phyloP scores from a whole-genome alignment of 148 eudicot genomes.

The Camellia sinensis region DNA sequence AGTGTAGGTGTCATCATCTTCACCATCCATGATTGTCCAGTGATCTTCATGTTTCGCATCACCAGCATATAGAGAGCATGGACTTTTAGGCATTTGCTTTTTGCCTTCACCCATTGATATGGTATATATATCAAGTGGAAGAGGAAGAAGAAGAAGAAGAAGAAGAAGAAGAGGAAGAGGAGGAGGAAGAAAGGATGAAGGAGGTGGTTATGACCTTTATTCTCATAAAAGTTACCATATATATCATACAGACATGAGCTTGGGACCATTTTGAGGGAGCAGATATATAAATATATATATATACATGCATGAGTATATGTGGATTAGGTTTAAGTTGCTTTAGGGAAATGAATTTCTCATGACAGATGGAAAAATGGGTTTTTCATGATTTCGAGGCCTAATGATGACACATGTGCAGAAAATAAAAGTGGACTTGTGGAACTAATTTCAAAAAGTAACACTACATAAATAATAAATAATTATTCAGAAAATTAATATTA shows the following conservation, averaged over 20 bases:
- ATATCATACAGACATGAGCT: constrained; percentile 8
- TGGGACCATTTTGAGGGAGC: constrained; percentile 25
- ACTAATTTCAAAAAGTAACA: no score
- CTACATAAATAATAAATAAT: no score
- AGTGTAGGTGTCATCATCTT: constrained; percentile 21
- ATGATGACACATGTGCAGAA: neutral
- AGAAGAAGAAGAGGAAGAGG: no score
- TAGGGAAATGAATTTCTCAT: neutral
- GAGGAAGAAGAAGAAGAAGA: neutral
- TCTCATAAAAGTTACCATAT: neutral
- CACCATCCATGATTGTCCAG: constrained; percentile 19
- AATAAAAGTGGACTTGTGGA: no score
- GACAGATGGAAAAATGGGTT: constrained; percentile 7
- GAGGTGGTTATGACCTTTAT: neutral
- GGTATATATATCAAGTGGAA: neutral
- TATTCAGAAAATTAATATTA: no score
- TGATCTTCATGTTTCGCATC: constrained; percentile 19
- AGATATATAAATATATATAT: constrained; percentile 10
- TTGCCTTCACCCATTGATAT: constrained; percentile 39
- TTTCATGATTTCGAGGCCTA: neutral
- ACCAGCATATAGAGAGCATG: constrained; percentile 23
- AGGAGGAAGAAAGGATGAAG: neutral
- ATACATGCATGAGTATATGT: neutral
- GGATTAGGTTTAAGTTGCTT: constrained; percentile 19
- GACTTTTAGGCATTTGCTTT: constrained; percentile 24